Percentiles rank a stretch among this genome's conserved stretches.
Evolutionary conservation across 2,329 filamentous ascomycete species (phyloP).

Genomic region (Cadophora luteo-olivacea): DNA sequence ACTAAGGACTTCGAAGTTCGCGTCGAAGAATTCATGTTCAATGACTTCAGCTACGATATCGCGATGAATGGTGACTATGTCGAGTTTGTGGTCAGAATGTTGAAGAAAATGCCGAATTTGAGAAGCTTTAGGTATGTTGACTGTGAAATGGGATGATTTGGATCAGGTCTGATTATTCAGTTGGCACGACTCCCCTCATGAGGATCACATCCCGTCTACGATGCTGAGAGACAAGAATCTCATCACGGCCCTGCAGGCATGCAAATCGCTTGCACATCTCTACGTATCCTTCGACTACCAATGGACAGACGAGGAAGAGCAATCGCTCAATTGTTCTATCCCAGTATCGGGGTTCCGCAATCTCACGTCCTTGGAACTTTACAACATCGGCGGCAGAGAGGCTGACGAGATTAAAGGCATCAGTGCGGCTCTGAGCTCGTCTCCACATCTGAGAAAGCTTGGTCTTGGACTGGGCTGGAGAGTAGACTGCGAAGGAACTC

Average conservation of each 20-base stretch:
- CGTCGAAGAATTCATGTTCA: slow-evolving; percentile 14
- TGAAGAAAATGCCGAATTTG: background rate
- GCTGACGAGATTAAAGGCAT: background rate
- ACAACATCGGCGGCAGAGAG: background rate
- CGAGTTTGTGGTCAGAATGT: background rate
- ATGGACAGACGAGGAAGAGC: background rate
- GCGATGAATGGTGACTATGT: slow-evolving; percentile 17
- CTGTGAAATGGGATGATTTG: background rate
- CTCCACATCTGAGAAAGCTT: background rate
- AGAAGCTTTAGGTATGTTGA: background rate
- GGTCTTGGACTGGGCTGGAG: background rate
- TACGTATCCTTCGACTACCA: background rate
- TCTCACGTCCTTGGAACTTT: background rate
- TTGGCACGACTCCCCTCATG: slow-evolving; percentile 8
- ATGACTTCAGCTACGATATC: slow-evolving; percentile 2
- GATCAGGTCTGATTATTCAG: background rate
- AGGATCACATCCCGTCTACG: slow-evolving; percentile 11
- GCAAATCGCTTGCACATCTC: background rate
- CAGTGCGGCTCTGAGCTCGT: background rate
- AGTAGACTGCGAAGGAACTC: background rate
- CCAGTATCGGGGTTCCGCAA: background rate
- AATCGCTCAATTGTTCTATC: background rate
- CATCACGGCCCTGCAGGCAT: background rate
- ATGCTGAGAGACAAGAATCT: slow-evolving; percentile 21
- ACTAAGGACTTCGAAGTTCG: slow-evolving; percentile 21